Conservation (phyloP, 257 asterid genomes). For the Solanum gracilifrons region DNA sequence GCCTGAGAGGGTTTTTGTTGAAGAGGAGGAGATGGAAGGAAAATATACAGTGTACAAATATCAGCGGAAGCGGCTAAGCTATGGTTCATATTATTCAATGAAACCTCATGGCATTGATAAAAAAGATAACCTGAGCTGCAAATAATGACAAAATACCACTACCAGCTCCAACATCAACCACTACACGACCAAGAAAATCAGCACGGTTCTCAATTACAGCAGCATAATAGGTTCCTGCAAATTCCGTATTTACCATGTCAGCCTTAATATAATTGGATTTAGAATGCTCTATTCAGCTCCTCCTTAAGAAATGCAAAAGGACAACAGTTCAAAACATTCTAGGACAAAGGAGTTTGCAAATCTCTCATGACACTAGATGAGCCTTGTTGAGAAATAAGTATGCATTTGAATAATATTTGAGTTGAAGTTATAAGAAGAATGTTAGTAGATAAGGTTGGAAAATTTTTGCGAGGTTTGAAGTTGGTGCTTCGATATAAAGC, state of each 20-base stretch:
- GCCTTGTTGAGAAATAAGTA: background rate
- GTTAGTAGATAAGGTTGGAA: background rate
- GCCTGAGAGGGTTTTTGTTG: slow-evolving; percentile 37
- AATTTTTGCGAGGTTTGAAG: background rate
- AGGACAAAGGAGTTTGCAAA: background rate
- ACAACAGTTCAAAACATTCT: background rate
- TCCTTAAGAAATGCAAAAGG: background rate
- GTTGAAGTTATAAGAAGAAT: background rate
- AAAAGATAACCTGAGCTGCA: slow-evolving; percentile 84
- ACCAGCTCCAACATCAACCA: slow-evolving; percentile 99
- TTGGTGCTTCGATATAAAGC: background rate
- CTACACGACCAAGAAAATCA: slow-evolving; percentile 73
- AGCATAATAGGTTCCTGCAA: slow-evolving; percentile 85
- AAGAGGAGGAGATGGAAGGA: background rate
- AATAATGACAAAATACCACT: slow-evolving; percentile 96
- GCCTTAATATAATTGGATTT: background rate
- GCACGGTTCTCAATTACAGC: slow-evolving; percentile 93
- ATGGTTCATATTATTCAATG: slow-evolving; percentile 8
- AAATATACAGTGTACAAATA: background rate
- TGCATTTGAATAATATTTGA: background rate
- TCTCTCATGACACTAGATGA: background rate
- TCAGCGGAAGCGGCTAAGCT: background rate
- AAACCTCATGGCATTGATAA: background rate
- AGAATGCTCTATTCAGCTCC: background rate
- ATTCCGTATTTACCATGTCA: background rate